Evolutionary conservation across 305 asterid species (phyloP), one percentile per base, ranked within the genome.

Genomic region (Coffea humblotiana): DNA sequence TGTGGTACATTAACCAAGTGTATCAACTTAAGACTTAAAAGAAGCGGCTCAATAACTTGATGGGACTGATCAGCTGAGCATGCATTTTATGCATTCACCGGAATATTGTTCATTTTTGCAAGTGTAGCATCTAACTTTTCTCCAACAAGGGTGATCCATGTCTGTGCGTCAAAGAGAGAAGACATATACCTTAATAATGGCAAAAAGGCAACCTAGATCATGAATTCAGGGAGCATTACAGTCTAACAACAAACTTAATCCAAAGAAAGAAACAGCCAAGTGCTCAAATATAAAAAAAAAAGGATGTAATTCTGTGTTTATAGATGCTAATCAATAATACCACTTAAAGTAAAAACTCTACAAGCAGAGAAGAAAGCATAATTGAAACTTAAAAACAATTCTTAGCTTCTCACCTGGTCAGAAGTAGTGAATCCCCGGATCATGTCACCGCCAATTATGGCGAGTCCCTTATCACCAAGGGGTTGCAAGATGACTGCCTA

Each of bases 401-500:
- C 32, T 29, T 29, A 37, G 43, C 43, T 37, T 37, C 43, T 54
- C 47, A 81, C 98, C 92, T 95, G 99, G 88, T 95, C 99, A 13
- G 97, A 91, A 77, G 90, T 75, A 78, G 96, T 89, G 86, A 95
- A 95, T 82, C 99, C 99, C 84, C 98, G 86, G 65, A 95, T 90
- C 60, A 90, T 91, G 85, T 95, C 90, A n/a, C 98, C 98, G n/a
- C 99, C 98, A 77, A 95, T 82, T 79, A 93, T 82, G 72, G 94
- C 94, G 78, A 95, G 83, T 85, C 97, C 99, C 79, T 88, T 88
- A 63, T 90, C 92, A 77, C 95, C 97, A 76, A 95, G 88, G 27
- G 98, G 99, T 83, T 93, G 99, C 92, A 95, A 86, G 83, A 95
- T 95, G 75, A 91, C 98, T n/a, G 99, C 96, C 98, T 94, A 80